Evolutionary conservation across 1,284 basidiomycete genomes (phyloP).

Genomic region (Ustilago xerochloae): DNA sequence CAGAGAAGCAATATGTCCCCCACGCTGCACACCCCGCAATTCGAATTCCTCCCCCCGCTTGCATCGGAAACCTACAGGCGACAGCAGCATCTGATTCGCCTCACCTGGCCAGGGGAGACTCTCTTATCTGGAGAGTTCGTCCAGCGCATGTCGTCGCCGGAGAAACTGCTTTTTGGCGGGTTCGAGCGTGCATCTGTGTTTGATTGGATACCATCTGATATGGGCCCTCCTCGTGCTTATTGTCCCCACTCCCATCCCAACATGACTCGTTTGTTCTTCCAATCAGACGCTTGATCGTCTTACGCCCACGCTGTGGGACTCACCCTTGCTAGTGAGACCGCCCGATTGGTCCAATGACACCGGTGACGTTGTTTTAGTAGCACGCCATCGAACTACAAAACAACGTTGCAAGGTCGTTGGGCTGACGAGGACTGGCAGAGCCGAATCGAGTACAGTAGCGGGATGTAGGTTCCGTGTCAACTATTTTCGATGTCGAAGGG

Average conservation of each 20-base stretch:
- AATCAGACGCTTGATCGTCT: background rate
- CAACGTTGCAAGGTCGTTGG: background rate
- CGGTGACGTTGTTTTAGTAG: background rate
- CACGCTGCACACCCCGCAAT: constrained; percentile 14
- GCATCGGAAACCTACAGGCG: constrained; percentile 9
- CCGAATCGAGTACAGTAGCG: background rate
- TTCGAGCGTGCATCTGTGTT: background rate
- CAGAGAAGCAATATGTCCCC: too few species aligned
- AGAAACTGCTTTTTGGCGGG: constrained; percentile 2
- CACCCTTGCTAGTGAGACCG: background rate
- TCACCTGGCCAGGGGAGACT: background rate
- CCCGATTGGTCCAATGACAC: background rate
- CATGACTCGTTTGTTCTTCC: background rate
- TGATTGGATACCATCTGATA: constrained; percentile 9
- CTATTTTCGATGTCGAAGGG: background rate
- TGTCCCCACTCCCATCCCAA: background rate
- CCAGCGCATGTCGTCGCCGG: background rate
- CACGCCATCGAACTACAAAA: background rate
- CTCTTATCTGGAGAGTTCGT: constrained; percentile 6
- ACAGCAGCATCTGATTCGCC: constrained; percentile 6
- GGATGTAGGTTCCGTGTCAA: background rate
- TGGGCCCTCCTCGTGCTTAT: background rate
- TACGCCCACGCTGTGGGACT: background rate
- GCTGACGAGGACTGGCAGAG: background rate
- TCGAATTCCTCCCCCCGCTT: constrained; percentile 7